Evolutionary conservation across 2,329 filamentous ascomycete genomes (phyloP).

Genomic region (Curvularia verruculosa): DNA sequence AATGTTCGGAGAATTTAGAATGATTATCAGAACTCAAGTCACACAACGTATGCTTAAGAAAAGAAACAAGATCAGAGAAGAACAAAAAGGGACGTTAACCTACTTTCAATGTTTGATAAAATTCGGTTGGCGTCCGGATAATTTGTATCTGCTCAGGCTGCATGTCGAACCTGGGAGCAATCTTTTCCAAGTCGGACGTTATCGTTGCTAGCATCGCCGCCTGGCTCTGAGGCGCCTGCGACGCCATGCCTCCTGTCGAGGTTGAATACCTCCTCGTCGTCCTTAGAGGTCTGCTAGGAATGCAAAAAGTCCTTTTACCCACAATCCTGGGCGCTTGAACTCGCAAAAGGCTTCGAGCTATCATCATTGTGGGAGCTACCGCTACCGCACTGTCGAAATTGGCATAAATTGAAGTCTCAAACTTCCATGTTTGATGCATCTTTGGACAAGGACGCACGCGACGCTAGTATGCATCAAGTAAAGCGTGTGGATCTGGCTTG

Average conservation of each 20-base stretch:
- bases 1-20: too few relatives aligned
- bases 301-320: constrained; percentile 25
- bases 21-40: too few relatives aligned
- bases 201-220: constrained; percentile 63
- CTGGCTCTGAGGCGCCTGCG: constrained; percentile 54
- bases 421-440: constrained; percentile 27
- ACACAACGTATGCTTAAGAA: not conserved
- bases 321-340: constrained; percentile 28
- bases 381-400: not conserved
- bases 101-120: constrained; percentile 91
- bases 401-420: not conserved
- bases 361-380: constrained; percentile 31
- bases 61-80: not conserved
- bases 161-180: constrained; percentile 90
- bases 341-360: constrained; percentile 42
- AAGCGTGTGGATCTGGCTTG: constrained; percentile 23
- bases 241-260: constrained; percentile 34
- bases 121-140: constrained; percentile 79
- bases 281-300: constrained; percentile 22
- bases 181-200: constrained; percentile 78
- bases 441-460: constrained; percentile 9
- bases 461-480: constrained; percentile 15
- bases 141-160: constrained; percentile 80
- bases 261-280: constrained; percentile 44
- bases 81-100: constrained; percentile 20